Evolutionary conservation across 2,329 filamentous ascomycete species (phyloP).

Genomic region (Lachnellula occidentalis): DNA sequence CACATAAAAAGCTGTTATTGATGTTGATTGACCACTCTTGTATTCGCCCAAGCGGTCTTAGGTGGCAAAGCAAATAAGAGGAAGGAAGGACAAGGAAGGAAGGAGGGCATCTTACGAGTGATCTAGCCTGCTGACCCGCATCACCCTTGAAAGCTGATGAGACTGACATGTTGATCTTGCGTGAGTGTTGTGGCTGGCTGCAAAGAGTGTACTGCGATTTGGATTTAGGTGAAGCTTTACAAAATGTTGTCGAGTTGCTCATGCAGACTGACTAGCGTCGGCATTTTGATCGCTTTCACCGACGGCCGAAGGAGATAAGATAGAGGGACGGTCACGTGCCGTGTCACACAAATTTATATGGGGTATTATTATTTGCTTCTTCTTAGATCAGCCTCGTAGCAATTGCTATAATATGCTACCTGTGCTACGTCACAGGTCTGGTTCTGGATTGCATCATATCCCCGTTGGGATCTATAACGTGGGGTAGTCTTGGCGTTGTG

Average conservation of each 20-base stretch:
- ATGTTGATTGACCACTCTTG: background rate
- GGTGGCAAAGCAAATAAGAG: background rate
- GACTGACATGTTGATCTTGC: slow-evolving; percentile 25
- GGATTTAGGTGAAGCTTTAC: background rate
- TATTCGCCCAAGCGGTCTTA: background rate
- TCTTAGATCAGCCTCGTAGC: too few species aligned
- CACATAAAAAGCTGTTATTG: background rate
- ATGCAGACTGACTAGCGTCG: background rate
- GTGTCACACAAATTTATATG: too few species aligned
- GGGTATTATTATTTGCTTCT: background rate
- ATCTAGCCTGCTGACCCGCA: slow-evolving; percentile 27
- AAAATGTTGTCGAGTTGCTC: background rate
- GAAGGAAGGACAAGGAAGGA: background rate
- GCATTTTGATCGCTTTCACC: background rate
- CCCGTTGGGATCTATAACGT: too few species aligned
- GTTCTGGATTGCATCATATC: too few species aligned
- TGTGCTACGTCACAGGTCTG: too few species aligned
- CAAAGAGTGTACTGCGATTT: background rate
- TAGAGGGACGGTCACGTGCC: background rate
- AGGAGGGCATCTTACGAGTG: slow-evolving; percentile 25
- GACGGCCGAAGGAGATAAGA: background rate
- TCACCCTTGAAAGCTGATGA: slow-evolving; percentile 25
- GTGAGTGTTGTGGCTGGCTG: background rate
- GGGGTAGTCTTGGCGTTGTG: too few species aligned
- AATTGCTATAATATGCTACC: too few species aligned